phyloP scores from a whole-genome alignment of 176 grass and related monocot genomes.

The Carex pumila region DNA sequence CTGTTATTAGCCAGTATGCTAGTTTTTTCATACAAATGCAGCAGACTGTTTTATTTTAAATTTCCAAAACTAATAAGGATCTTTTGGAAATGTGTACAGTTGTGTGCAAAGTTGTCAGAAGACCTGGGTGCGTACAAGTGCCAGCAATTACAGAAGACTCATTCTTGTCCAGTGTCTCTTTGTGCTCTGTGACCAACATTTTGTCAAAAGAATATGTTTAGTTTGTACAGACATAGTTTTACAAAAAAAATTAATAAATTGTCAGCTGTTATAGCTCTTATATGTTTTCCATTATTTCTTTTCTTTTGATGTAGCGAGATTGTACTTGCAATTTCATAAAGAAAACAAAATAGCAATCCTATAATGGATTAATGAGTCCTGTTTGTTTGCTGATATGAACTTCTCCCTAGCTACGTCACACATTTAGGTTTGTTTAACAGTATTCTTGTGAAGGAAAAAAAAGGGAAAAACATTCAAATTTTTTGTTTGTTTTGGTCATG shows the following conservation, averaged over 20 bases:
- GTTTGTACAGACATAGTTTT: conserved; percentile 14
- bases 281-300: not conserved
- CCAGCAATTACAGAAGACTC: conserved; percentile 24
- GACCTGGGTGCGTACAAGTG: conserved; percentile 48
- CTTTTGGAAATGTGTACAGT: conserved; percentile 30
- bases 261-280: conserved; percentile 11
- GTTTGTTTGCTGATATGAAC: too few species aligned
- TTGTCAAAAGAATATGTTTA: not conserved
- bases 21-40: not conserved
- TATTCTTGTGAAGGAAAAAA: too few species aligned
- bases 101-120: conserved; percentile 60
- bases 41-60: not conserved
- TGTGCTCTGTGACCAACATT: not conserved
- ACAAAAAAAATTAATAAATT: conserved; percentile 33
- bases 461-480: too few species aligned
- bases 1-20: not conserved
- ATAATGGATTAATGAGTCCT: not conserved
- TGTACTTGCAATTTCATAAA: not conserved
- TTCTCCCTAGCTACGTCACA: too few species aligned
- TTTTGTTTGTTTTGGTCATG: too few species aligned
- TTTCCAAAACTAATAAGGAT: not conserved
- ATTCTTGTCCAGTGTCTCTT: conserved; percentile 12
- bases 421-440: too few species aligned
- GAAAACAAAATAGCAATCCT: not conserved
- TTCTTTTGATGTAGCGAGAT: not conserved